Conservation (phyloP, 768 basidiomycete genomes). For the Daedalea quercina region DNA sequence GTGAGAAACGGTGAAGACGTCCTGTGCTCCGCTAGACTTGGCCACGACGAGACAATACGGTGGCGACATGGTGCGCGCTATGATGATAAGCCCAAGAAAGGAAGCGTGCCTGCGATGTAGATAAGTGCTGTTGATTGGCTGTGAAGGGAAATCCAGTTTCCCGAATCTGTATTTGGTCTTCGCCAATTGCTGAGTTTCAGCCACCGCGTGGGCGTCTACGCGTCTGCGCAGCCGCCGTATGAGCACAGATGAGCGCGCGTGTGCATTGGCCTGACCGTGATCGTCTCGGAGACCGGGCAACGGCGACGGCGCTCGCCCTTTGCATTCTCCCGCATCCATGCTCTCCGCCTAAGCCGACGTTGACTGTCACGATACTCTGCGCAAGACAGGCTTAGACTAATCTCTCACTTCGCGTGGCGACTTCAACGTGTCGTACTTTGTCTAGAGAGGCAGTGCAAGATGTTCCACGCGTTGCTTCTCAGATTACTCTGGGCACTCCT, state of each 20-base stretch:
- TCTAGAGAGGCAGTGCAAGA: neutral
- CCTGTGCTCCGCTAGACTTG: conserved; percentile 3
- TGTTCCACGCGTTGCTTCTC: conserved; percentile 9
- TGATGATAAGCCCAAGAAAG: neutral
- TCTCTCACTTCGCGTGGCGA: too few species aligned
- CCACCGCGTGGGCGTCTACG: neutral
- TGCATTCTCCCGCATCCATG: neutral
- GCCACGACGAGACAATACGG: neutral
- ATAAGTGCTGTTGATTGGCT: too few species aligned
- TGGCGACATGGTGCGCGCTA: neutral
- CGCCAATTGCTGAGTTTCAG: neutral
- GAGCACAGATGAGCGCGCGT: too few species aligned
- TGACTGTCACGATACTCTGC: neutral
- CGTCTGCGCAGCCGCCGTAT: too few species aligned
- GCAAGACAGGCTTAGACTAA: too few species aligned
- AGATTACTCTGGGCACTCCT: conserved; percentile 9
- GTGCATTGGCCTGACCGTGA: too few species aligned
- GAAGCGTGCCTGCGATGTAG: neutral
- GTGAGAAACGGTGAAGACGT: conserved; percentile 7
- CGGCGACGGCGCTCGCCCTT: neutral
- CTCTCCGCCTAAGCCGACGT: neutral
- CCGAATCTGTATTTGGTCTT: neutral
- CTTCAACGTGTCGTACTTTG: neutral
- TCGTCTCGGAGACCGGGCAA: too few species aligned
- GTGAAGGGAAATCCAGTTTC: neutral